Conservation (phyloP, 1,284 basidiomycete genomes). For the Farysia itapuensis region DNA sequence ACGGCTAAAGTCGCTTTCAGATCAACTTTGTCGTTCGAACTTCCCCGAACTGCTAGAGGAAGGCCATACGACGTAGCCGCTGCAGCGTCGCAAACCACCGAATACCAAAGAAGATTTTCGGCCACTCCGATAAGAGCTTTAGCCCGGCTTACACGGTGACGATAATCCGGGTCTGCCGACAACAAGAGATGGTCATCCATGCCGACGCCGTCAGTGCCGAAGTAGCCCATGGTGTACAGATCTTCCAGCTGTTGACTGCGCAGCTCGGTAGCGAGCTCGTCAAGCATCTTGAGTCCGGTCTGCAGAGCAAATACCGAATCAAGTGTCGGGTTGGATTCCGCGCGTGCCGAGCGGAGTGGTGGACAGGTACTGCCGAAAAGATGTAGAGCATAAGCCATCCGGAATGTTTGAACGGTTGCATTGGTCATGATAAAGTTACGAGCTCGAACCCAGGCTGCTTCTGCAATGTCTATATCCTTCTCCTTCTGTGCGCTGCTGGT, state of each 20-base stretch:
- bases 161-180: conserved; percentile 14
- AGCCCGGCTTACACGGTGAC: conserved; percentile 13
- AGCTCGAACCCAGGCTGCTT: conserved; percentile 27
- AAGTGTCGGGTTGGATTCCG: conserved; percentile 9
- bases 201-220: conserved; percentile 13
- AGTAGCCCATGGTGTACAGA: conserved; percentile 21
- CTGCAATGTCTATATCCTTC: conserved; percentile 27
- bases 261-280: conserved; percentile 29
- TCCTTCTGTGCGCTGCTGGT: conserved; percentile 8
- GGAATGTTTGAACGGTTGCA: conserved; percentile 27
- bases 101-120: conserved; percentile 31
- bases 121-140: conserved; percentile 23
- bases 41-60: conserved; percentile 18
- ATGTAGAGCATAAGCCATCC: conserved; percentile 31
- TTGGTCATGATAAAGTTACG: conserved; percentile 26
- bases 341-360: conserved; percentile 10
- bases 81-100: conserved; percentile 28
- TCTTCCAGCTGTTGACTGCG: conserved; percentile 25
- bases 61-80: conserved; percentile 14
- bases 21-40: conserved; percentile 16
- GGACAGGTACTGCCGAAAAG: conserved; percentile 33
- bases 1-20: conserved; percentile 3
- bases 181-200: conserved; percentile 9
- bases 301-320: conserved; percentile 15
- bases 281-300: conserved; percentile 32